Evolutionary conservation across 148 eudicot genomes (phyloP).

Genomic region (Vaccinium vitisidaea): DNA sequence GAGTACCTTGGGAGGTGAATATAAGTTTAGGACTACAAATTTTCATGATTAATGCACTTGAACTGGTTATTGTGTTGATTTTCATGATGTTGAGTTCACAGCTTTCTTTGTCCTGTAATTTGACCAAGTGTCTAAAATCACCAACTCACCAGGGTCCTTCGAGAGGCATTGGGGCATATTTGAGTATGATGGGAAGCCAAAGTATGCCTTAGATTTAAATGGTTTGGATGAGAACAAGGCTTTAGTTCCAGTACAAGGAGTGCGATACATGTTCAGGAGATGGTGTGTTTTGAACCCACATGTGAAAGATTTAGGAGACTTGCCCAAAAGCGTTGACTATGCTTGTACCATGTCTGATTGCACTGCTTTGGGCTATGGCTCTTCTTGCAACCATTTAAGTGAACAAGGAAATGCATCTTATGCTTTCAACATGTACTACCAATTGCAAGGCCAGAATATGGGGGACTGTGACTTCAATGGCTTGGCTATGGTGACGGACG

Average conservation of each 20-base stretch:
- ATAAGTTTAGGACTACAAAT: neutral
- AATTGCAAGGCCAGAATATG: conserved; percentile 55
- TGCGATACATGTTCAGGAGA: conserved; percentile 49
- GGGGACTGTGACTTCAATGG: conserved; percentile 92
- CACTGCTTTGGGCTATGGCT: conserved; percentile 83
- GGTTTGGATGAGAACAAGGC: conserved; percentile 52
- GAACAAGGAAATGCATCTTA: conserved; percentile 73
- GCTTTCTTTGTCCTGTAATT: neutral
- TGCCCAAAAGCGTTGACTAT: conserved; percentile 60
- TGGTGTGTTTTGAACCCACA: conserved; percentile 83
- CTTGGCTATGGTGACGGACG: conserved; percentile 54
- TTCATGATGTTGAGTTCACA: neutral
- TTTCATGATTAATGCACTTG: neutral
- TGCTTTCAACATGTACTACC: conserved; percentile 95
- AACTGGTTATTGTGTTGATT: neutral
- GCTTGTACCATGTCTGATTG: conserved; percentile 95
- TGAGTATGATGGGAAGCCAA: conserved; percentile 93
- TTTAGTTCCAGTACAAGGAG: conserved; percentile 63
- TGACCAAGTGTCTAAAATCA: neutral
- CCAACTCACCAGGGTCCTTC: conserved; percentile 52
- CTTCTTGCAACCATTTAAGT: conserved; percentile 67
- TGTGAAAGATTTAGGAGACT: conserved; percentile 24
- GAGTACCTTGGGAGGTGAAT: neutral
- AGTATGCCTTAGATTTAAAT: conserved; percentile 66
- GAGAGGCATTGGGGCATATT: conserved; percentile 98